Evolutionary conservation across 2,329 filamentous ascomycete genomes (phyloP).

Genomic region (Aspergillus sp.): DNA sequence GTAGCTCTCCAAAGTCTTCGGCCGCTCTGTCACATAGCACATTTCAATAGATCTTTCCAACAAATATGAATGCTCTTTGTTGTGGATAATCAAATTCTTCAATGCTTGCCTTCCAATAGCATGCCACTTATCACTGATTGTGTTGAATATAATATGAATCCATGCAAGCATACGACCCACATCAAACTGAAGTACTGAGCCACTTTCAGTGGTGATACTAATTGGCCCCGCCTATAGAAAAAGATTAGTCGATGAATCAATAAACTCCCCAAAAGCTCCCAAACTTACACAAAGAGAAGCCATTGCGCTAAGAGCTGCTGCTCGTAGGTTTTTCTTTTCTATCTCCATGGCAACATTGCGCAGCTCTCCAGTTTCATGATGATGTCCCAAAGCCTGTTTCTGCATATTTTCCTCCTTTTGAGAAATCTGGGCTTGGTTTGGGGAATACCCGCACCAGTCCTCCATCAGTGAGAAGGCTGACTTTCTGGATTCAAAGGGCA

Average conservation of each 20-base stretch:
- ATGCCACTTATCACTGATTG: constrained; percentile 86
- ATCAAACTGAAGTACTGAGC: constrained; percentile 84
- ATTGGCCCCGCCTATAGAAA: constrained; percentile 58
- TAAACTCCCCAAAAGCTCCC: background rate
- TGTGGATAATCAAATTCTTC: constrained; percentile 84
- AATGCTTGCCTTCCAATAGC: constrained; percentile 82
- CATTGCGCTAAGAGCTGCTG: constrained; percentile 91
- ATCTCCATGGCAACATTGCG: constrained; percentile 90
- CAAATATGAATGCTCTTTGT: constrained; percentile 78
- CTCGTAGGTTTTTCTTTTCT: constrained; percentile 87
- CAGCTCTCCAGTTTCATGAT: constrained; percentile 66
- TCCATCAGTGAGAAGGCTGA: constrained; percentile 97
- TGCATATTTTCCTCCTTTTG: constrained; percentile 83
- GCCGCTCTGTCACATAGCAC: constrained; percentile 76
- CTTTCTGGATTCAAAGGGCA: constrained; percentile 94
- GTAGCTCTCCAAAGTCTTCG: constrained; percentile 89
- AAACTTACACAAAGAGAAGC: constrained; percentile 76
- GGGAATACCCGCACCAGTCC: constrained; percentile 97
- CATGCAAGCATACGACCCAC: constrained; percentile 87
- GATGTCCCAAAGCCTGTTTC: constrained; percentile 75
- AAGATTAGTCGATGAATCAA: constrained; percentile 8
- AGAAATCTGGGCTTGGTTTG: constrained; percentile 77
- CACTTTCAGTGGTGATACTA: constrained; percentile 81
- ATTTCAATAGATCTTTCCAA: constrained; percentile 85
- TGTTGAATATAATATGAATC: constrained; percentile 93